A percentile compares a stretch with the other conserved stretches of the same genome.
phyloP scores from a whole-genome alignment of 1,284 basidiomycete species.

The Megacollybia platyphylla region DNA sequence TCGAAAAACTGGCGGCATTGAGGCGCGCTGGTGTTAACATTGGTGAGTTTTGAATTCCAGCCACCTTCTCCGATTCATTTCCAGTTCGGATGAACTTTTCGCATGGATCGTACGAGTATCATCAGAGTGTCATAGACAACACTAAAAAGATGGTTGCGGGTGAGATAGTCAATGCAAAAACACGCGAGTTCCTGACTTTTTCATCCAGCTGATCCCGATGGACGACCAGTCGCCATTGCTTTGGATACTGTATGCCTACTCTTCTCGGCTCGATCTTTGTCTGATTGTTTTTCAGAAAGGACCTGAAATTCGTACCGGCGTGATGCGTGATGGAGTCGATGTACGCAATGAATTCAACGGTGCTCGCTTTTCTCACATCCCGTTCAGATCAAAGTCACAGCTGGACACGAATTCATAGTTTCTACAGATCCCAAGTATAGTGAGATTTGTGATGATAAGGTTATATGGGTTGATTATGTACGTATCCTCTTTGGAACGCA shows the following conservation, averaged over 20 bases:
- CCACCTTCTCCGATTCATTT: slow-evolving; percentile 6
- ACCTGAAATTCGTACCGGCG: slow-evolving; percentile 96
- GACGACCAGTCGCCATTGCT: slow-evolving; percentile 94
- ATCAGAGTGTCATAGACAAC: slow-evolving; percentile 97
- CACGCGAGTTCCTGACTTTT: slow-evolving; percentile 2
- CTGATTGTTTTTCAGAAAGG: slow-evolving; percentile 62
- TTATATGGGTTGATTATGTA: slow-evolving; percentile 88
- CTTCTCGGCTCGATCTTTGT: slow-evolving; percentile 4
- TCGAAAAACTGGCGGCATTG: slow-evolving; percentile 76
- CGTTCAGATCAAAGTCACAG: slow-evolving; percentile 63
- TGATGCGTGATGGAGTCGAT: slow-evolving; percentile 82
- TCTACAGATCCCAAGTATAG: slow-evolving; percentile 78
- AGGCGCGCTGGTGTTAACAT: slow-evolving; percentile 90
- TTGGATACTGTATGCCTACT: slow-evolving; percentile 73
- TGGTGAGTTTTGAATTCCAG: slow-evolving; percentile 42
- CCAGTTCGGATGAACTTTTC: slow-evolving; percentile 98
- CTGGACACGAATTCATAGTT: slow-evolving; percentile 92
- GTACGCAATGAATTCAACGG: slow-evolving; percentile 33
- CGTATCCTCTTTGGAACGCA: slow-evolving; percentile 17
- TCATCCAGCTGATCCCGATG: slow-evolving; percentile 41
- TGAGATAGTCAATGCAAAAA: slow-evolving; percentile 19
- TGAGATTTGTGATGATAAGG: slow-evolving; percentile 71
- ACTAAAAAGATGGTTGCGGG: slow-evolving; percentile 74
- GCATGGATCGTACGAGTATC: slow-evolving; percentile 93
- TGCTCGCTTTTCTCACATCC: slow-evolving; percentile 3